Base-by-base conservation (phyloP, 768 basidiomycete species). In the Amanita inopinata region DNA sequence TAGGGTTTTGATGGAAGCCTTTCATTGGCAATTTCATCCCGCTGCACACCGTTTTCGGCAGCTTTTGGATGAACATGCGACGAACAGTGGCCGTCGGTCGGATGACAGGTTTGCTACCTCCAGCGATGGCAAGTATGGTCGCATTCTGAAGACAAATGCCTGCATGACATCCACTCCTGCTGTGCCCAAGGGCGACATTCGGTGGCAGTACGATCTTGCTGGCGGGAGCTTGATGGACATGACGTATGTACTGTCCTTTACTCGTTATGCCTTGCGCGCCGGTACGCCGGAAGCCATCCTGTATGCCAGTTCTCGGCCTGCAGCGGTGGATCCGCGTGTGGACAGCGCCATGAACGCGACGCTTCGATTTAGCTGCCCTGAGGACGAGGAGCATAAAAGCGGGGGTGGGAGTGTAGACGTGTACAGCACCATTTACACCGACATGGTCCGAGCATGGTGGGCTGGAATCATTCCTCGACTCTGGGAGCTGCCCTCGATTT, bases 171-270 rank as follows among this genome's bases (percentile, higher is more conserved):
- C 45, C 19, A 53, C 49, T 22, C 53, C 53, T 3, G 31, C 28
- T 23, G 36, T 71, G 9, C 39, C 50, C 7, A 44, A 44, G 55
- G 2, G 39, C 19, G 67, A 81, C 51, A 74, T 80, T 44, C 64
- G 80, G 2, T 72, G 63, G 60, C 42, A 73, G 15, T 76, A 74
- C 44, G 54, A 64, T 2, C 55, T 83, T 1, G 76, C 78, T 3
- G 82, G 82, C 0, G 80, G 82, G 5, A 61, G 65, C 10, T 52
- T 76, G 46, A 81, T 83, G 78, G 81, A 83, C 50, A 66, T 73
- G 65, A 41, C 51, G 23, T 48, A 46, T 19, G 47, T 47, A 11
- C 9, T 49, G 10, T 35, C 38, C 19, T 49, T 19, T 36, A 38
- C 34, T 54, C 55, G 38, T 39, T 28, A 20, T 34, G 22, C 22